These are phyloP conservation scores for Kokia cookei DNA, from an alignment of 441 rosid genomes.

Conservation along the genomic window DNA sequence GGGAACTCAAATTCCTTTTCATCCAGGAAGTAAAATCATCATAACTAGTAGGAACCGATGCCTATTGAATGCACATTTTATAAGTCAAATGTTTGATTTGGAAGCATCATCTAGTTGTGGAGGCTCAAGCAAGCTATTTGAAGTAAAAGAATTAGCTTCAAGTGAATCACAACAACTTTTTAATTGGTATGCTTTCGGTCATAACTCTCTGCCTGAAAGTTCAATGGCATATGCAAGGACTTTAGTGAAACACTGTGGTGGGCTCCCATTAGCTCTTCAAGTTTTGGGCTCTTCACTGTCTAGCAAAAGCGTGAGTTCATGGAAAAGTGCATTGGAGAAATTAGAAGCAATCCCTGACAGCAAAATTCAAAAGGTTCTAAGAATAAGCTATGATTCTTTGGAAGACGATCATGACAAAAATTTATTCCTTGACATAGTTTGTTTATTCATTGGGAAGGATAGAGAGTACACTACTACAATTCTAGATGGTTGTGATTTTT, in stretches of 20 bases:
- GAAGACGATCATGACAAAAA: slow-evolving; percentile 1
- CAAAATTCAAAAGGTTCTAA: slow-evolving; percentile 19
- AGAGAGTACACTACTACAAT: slow-evolving; percentile 7
- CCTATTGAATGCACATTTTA: background rate
- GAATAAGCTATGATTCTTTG: slow-evolving; percentile 31
- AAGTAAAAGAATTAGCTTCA: slow-evolving; percentile 2
- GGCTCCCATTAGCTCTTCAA: background rate
- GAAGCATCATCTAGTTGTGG: background rate
- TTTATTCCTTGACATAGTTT: slow-evolving; percentile 32
- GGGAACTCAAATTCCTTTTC: background rate
- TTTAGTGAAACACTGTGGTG: slow-evolving; percentile 3
- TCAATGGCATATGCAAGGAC: background rate
- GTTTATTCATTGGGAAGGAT: slow-evolving; percentile 20
- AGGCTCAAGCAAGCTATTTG: background rate
- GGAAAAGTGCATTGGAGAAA: slow-evolving; percentile 35
- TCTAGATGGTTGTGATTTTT: slow-evolving; percentile 12
- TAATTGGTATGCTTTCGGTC: background rate
- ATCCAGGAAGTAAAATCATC: background rate
- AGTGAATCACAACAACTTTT: slow-evolving; percentile 1
- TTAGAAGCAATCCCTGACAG: slow-evolving; percentile 21
- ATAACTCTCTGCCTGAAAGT: background rate
- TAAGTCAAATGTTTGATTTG: background rate
- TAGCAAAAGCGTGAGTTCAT: slow-evolving; percentile 11
- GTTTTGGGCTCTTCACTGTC: slow-evolving; percentile 11
- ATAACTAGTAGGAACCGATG: background rate